A percentile compares a stretch with the other conserved stretches of the same genome.
Evolutionary conservation across 495 filamentous ascomycete species (phyloP).

Genomic region (Daldinia bambusicola): DNA sequence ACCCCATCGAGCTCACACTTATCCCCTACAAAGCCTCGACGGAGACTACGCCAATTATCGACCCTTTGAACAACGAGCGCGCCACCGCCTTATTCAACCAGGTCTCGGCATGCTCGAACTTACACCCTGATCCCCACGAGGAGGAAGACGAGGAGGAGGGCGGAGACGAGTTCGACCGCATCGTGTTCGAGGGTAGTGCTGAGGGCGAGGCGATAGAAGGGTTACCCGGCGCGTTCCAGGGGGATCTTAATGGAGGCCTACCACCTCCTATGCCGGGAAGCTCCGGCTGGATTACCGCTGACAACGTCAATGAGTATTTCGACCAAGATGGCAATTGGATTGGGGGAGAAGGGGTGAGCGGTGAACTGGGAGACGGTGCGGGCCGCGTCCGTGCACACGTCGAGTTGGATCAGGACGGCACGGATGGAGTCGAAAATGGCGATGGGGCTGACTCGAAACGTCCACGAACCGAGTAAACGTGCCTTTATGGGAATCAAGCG

Average conservation of each 20-base stretch:
- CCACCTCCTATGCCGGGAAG: slow-evolving; percentile 85
- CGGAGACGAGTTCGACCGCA: slow-evolving; percentile 59
- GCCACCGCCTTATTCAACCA: slow-evolving; percentile 73
- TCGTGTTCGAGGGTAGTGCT: slow-evolving; percentile 66
- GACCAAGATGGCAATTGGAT: slow-evolving; percentile 67
- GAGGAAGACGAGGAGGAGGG: slow-evolving; percentile 64
- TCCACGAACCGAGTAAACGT: slow-evolving; percentile 50
- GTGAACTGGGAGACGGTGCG: slow-evolving; percentile 58
- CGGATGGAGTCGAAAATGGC: slow-evolving; percentile 42
- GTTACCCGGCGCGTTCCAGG: slow-evolving; percentile 56
- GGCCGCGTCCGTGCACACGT: slow-evolving; percentile 54
- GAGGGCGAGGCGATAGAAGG: slow-evolving; percentile 59
- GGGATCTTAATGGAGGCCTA: slow-evolving; percentile 62
- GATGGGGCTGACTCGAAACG: slow-evolving; percentile 54
- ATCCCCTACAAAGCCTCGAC: slow-evolving; percentile 60
- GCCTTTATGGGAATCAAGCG: background rate
- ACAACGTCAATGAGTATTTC: slow-evolving; percentile 86
- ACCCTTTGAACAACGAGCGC: slow-evolving; percentile 50
- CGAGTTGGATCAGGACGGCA: slow-evolving; percentile 51
- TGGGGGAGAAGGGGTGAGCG: slow-evolving; percentile 52
- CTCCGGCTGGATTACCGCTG: slow-evolving; percentile 94
- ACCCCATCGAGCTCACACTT: slow-evolving; percentile 77
- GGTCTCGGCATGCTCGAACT: slow-evolving; percentile 84
- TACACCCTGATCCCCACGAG: slow-evolving; percentile 83
- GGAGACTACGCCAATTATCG: slow-evolving; percentile 16